Percentiles rank a stretch among this genome's conserved stretches.
phyloP scores from a whole-genome alignment of 2,329 filamentous ascomycete species.

The Neoscytalidium dimidiatum region DNA sequence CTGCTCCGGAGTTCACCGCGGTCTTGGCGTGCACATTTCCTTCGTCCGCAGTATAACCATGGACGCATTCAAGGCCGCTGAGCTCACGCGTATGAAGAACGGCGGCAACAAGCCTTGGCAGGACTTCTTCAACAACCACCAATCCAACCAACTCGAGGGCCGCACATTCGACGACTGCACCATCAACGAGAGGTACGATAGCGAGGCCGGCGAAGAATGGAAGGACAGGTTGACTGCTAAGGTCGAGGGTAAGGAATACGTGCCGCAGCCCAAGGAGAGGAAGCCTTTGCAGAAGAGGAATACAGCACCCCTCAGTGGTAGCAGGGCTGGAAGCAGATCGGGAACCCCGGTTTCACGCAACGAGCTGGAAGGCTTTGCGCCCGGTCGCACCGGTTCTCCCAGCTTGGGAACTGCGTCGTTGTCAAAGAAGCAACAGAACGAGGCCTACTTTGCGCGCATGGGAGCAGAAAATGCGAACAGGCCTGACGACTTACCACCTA shows the following conservation, averaged over 20 bases:
- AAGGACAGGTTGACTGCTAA: constrained; percentile 87
- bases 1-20: constrained; percentile 92
- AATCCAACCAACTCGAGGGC: constrained; percentile 46
- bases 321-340: constrained; percentile 37
- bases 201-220: constrained; percentile 90
- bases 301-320: constrained; percentile 29
- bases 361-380: constrained; percentile 31
- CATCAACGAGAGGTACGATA: constrained; percentile 86
- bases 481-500: constrained; percentile 74
- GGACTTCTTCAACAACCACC: constrained; percentile 72
- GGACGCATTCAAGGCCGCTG: constrained; percentile 93
- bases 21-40: constrained; percentile 95
- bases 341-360: constrained; percentile 42
- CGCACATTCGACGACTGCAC: constrained; percentile 79
- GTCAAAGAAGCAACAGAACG: constrained; percentile 65
- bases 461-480: constrained; percentile 80
- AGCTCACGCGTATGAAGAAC: constrained; percentile 90
- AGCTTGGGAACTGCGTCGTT: constrained; percentile 41
- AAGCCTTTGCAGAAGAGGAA: constrained; percentile 37
- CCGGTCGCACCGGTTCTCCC: constrained; percentile 38
- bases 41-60: constrained; percentile 98
- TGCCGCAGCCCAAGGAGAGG: constrained; percentile 61
- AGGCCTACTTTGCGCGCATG: constrained; percentile 85
- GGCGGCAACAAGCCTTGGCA: constrained; percentile 90
- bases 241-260: constrained; percentile 85